Percentiles rank a stretch among this genome's conserved stretches.
These are phyloP conservation scores for Irineochytrium annulatum DNA, from an alignment of 192 early-diverging fungal species.

Conservation along the genomic window DNA sequence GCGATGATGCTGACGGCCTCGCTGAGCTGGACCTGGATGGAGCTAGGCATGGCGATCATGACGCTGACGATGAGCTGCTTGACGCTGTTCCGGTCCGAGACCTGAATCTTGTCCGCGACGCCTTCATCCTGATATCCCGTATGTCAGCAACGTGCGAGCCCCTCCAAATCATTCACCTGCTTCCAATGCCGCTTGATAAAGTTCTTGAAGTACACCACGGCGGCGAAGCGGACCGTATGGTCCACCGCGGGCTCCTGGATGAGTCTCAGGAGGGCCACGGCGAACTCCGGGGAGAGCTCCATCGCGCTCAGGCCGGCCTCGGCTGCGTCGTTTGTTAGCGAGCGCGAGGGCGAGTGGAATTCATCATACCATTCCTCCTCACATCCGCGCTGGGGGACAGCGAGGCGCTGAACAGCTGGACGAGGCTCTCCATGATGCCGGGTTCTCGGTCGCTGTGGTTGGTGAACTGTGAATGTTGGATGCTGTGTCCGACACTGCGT, in stretches of 20 bases:
- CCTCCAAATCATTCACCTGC: conserved; percentile 22
- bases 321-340: no score
- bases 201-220: conserved; percentile 94
- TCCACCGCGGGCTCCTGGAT: conserved; percentile 58
- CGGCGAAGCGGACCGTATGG: conserved; percentile 67
- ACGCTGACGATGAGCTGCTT: conserved; percentile 79
- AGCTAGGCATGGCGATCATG: conserved; percentile 76
- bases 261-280: conserved; percentile 70
- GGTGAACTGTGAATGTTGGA: no score
- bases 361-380: no score
- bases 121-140: conserved; percentile 37
- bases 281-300: conserved; percentile 54
- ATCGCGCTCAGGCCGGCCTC: conserved; percentile 29
- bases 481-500: no score
- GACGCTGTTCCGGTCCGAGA: conserved; percentile 71
- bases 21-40: conserved; percentile 82
- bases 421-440: no score
- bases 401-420: no score
- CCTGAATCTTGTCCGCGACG: conserved; percentile 45
- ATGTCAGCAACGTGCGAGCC: not conserved
- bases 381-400: no score
- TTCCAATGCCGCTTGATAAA: conserved; percentile 87
- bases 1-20: conserved; percentile 94
- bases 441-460: no score
- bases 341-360: no score